A percentile compares a stretch with the other conserved stretches of the same genome.
Conservation (phyloP, 495 filamentous ascomycete species). For the Xylaria cubensis region DNA sequence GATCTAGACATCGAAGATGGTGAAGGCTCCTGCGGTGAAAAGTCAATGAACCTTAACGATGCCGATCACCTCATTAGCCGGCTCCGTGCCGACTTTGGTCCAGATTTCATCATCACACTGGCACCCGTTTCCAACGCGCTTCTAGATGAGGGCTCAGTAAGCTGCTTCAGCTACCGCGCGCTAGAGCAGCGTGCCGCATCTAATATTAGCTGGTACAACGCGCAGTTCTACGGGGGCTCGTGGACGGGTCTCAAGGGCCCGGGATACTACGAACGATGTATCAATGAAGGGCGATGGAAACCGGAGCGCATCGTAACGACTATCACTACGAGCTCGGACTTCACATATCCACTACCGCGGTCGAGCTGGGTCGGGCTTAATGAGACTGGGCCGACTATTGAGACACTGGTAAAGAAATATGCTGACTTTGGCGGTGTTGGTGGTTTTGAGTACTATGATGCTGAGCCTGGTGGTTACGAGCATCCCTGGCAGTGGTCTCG, state of each 20-base stretch:
- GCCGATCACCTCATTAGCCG: conserved; percentile 68
- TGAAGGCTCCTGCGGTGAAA: not conserved
- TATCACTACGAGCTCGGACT: conserved; percentile 66
- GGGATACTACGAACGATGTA: conserved; percentile 58
- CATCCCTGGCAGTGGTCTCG: conserved; percentile 68
- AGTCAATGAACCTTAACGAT: conserved; percentile 62
- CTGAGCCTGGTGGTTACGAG: conserved; percentile 50
- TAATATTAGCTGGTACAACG: conserved; percentile 73
- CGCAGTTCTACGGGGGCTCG: conserved; percentile 78
- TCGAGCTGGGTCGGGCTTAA: conserved; percentile 22
- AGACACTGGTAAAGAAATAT: conserved; percentile 33
- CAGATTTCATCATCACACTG: conserved; percentile 67
- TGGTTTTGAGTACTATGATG: conserved; percentile 77
- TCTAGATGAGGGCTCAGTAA: conserved; percentile 58
- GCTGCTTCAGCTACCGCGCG: conserved; percentile 67
- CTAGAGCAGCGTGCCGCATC: conserved; percentile 64
- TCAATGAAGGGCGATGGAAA: conserved; percentile 64
- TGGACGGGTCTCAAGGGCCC: conserved; percentile 60
- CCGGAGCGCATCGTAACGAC: conserved; percentile 68
- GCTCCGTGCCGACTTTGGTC: conserved; percentile 67
- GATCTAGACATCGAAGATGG: conserved; percentile 75
- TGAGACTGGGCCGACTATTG: conserved; percentile 47
- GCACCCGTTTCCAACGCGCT: conserved; percentile 69
- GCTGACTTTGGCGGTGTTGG: conserved; percentile 69
- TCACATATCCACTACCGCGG: conserved; percentile 45